Conservation (phyloP, 371 early-diverging fungal genomes). For the Apophysomyces variabilis region DNA sequence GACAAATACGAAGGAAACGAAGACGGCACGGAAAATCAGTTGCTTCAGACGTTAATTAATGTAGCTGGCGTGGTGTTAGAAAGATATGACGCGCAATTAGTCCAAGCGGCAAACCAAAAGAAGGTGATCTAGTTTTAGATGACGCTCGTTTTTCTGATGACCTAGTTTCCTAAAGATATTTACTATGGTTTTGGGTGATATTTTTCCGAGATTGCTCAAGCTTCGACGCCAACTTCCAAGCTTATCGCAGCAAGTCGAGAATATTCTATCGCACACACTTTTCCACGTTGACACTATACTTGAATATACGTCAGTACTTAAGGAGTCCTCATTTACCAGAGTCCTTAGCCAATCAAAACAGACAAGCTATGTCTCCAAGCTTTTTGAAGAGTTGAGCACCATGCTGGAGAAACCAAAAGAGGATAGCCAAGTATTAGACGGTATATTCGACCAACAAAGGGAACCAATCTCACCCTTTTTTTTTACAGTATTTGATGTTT, state of each 20-base stretch:
- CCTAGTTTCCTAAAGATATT: constrained; percentile 26
- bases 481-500: constrained; percentile 31
- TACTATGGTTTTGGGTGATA: constrained; percentile 35
- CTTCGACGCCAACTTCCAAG: constrained; percentile 25
- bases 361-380: constrained; percentile 35
- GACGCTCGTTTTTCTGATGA: background rate
- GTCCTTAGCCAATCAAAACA: constrained; percentile 18
- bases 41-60: constrained; percentile 16
- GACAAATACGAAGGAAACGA: background rate
- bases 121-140: constrained; percentile 25
- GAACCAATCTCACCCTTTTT: background rate
- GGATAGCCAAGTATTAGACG: constrained; percentile 26
- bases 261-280: constrained; percentile 34
- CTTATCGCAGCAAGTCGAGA: constrained; percentile 20
- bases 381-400: constrained; percentile 42
- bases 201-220: constrained; percentile 22
- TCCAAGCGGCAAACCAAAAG: constrained; percentile 43
- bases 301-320: constrained; percentile 46
- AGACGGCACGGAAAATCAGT: background rate
- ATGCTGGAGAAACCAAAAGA: constrained; percentile 23
- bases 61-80: constrained; percentile 25
- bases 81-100: constrained; percentile 34
- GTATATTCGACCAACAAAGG: constrained; percentile 20
- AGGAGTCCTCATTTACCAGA: constrained; percentile 17
- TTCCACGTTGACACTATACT: constrained; percentile 49